Percentiles rank a stretch among this genome's conserved stretches.
Conservation (phyloP, 1,139 yeast species). For the Suhomyces kunorum region DNA sequence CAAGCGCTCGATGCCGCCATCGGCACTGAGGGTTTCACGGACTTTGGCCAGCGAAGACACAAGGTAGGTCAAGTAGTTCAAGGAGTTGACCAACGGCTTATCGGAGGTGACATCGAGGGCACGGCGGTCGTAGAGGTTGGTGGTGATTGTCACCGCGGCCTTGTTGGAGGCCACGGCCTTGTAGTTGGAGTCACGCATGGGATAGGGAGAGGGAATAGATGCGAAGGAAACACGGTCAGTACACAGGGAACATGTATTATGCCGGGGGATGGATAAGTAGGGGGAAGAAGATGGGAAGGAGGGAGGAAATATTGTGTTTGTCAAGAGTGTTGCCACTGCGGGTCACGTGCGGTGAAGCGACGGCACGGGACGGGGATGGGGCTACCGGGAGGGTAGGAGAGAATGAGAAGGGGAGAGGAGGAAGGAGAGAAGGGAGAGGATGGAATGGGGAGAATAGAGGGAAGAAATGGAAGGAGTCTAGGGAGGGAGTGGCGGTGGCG, state of each 20-base stretch:
- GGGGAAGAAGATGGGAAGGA: not conserved
- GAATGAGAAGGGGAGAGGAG: not conserved
- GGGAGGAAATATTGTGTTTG: not conserved
- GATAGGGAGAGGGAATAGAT: not conserved
- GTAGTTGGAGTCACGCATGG: constrained; percentile 90
- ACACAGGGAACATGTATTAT: too few species aligned
- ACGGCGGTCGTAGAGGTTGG: constrained; percentile 85
- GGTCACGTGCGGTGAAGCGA: constrained; percentile 2
- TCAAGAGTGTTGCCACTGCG: constrained; percentile 6
- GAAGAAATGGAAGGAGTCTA: not conserved
- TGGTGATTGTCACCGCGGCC: constrained; percentile 88
- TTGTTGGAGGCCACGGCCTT: constrained; percentile 75
- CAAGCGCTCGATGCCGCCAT: constrained; percentile 90
- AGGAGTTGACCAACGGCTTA: constrained; percentile 85
- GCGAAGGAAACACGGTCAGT: too few species aligned
- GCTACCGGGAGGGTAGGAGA: not conserved
- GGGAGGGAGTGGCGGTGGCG: constrained; percentile 1
- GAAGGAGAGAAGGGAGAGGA: not conserved
- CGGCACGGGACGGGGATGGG: not conserved
- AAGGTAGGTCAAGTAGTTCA: constrained; percentile 84
- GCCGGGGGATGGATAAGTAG: not conserved
- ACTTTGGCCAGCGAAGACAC: constrained; percentile 87
- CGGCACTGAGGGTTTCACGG: constrained; percentile 81
- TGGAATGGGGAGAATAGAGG: not conserved
- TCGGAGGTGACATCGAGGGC: constrained; percentile 91